Evolutionary conservation across 208 protist genomes (phyloP), one percentile per base, ranked within the genome.

Genomic region (Trypanosoma platydactyli): DNA sequence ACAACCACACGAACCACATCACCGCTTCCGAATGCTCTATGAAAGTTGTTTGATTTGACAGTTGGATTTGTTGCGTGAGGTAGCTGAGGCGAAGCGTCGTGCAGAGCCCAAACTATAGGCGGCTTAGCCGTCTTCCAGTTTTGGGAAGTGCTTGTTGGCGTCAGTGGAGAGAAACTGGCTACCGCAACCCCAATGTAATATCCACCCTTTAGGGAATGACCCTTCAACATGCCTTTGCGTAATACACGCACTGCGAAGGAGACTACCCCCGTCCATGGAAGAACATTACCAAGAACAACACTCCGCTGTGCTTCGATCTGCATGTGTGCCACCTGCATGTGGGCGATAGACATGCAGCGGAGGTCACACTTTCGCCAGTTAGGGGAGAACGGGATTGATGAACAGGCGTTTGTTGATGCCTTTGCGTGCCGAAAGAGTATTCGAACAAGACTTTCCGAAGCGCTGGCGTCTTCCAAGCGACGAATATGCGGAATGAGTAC

Each of bases 61-160:
- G 86, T 90, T 22, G 91, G 91, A 71, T 96, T 96, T 29, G 87
- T 91, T 25, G 91, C 91, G 68, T 96, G 85, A 30, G 88, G 77
- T 40, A 96, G 79, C 73, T 96, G 91, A 49, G 91, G 91, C 5
- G 91, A 91, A 15, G 83, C 89, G 73, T 96, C 91, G 67, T 96
- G 91, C 50, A 96, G 76, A 0, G 91, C 91, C 91, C 91, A 96
- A 15, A 96, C 91, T 58, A 91, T 75, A 20, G 91, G 91, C 20
- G 91, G 91, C 66, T 89, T 92, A 38, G 84, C 76, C 1, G 85
- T 72, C 74, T 94, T 94, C 91, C 91, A 96, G 58, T 80, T 88
- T 64, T 94, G 86, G 22, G 84, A 91, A 79, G 88, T 91, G 73
- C 81, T 90, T 48, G 84, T 81, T 22, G 84, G 88, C 0, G 86